phyloP scores from a whole-genome alignment of 768 basidiomycete species.

The Cystobasidium onofrii region DNA sequence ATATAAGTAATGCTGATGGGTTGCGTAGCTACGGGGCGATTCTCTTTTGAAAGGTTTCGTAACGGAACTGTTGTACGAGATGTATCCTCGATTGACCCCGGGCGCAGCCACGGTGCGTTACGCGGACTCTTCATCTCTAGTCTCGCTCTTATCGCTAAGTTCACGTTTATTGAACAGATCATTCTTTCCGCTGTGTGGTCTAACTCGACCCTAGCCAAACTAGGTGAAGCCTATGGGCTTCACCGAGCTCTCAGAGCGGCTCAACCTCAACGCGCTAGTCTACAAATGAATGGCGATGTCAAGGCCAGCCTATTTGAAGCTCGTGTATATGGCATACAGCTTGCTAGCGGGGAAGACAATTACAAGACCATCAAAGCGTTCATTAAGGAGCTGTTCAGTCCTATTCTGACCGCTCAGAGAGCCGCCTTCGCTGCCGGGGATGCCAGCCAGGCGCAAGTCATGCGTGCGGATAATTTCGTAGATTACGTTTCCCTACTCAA shows the following conservation, averaged over 20 bases:
- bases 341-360: too few relatives aligned
- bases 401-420: not conserved
- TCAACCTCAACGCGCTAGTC: not conserved
- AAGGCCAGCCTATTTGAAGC: constrained; percentile 12
- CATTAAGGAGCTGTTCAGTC: not conserved
- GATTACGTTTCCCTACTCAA: not conserved
- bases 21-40: not conserved
- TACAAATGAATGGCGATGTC: not conserved
- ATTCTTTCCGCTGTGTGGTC: not conserved
- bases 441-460: not conserved
- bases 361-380: not conserved
- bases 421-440: not conserved
- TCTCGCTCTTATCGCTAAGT: not conserved
- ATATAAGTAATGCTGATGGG: too few relatives aligned
- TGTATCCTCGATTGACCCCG: not conserved
- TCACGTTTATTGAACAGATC: not conserved
- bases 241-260: not conserved
- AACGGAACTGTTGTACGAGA: not conserved
- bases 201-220: not conserved
- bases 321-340: not conserved
- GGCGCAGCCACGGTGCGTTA: not conserved
- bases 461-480: not conserved
- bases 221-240: not conserved
- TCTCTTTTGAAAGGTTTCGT: constrained; percentile 4
- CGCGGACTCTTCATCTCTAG: not conserved